These are phyloP conservation scores for Psilocybe tampanensis DNA, from an alignment of 768 basidiomycete species.

Conservation along the genomic window DNA sequence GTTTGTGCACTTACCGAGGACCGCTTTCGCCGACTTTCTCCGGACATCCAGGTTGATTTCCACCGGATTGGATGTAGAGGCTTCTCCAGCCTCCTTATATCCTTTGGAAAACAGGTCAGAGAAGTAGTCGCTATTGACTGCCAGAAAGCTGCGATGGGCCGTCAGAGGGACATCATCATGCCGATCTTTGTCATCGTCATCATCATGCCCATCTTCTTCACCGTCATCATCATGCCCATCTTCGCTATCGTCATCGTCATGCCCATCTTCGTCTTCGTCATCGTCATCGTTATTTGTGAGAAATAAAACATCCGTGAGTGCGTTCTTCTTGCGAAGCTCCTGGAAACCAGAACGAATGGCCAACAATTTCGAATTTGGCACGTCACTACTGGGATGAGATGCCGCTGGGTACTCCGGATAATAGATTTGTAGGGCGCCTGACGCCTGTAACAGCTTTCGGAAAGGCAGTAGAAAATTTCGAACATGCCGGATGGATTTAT, in stretches of 20 bases:
- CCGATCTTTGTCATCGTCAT: not conserved
- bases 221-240: conserved; percentile 7
- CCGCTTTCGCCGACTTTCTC: conserved; percentile 21
- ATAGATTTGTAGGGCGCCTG: conserved; percentile 32
- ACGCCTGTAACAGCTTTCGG: conserved; percentile 30
- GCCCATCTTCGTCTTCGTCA: not conserved
- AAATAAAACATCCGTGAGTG: conserved; percentile 41
- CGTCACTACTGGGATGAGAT: conserved; percentile 7
- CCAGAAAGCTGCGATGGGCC: conserved; percentile 43
- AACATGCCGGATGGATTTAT: conserved; percentile 28
- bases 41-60: conserved; percentile 8
- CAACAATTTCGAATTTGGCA: conserved; percentile 6
- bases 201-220: conserved; percentile 5
- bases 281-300: conserved; percentile 16
- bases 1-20: conserved; percentile 29
- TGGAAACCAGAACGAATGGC: conserved; percentile 32
- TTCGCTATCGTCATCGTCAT: conserved; percentile 12
- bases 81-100: conserved; percentile 23
- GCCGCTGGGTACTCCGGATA: conserved; percentile 21
- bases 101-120: conserved; percentile 27
- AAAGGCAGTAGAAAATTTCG: conserved; percentile 36
- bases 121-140: conserved; percentile 35
- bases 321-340: conserved; percentile 30
- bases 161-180: too few relatives aligned
- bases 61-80: conserved; percentile 18